phyloP scores from a whole-genome alignment of 192 early-diverging fungal species.

The Backusella sp. region DNA sequence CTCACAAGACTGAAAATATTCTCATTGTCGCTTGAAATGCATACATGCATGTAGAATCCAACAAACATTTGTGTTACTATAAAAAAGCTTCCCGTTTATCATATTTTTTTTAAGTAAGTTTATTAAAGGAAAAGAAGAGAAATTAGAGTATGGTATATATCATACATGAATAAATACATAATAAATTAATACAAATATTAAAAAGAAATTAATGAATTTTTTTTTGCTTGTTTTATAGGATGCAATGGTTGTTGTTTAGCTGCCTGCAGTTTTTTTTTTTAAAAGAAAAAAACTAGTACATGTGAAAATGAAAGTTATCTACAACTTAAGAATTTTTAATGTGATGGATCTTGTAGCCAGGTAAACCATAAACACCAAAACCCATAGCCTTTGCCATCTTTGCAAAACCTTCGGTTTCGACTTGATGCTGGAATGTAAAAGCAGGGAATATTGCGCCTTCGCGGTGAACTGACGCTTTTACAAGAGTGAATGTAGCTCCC shows the following conservation, averaged over 20 bases:
- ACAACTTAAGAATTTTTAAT: constrained; percentile 27
- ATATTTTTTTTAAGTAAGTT: neutral
- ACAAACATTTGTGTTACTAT: neutral
- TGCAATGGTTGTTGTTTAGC: neutral
- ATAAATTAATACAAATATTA: neutral
- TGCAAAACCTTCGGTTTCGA: constrained; percentile 63
- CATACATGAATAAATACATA: constrained; percentile 6
- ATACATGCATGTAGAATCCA: neutral
- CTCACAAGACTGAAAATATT: neutral
- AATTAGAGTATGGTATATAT: neutral
- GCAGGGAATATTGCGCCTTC: constrained; percentile 57
- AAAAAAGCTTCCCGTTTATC: neutral
- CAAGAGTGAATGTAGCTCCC: constrained; percentile 57
- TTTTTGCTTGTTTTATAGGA: neutral
- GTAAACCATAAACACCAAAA: constrained; percentile 54
- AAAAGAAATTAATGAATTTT: neutral
- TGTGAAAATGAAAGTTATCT: neutral
- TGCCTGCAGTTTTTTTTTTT: neutral
- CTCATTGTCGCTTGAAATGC: neutral
- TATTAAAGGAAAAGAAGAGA: neutral
- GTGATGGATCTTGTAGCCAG: constrained; percentile 53
- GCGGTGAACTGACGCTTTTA: constrained; percentile 54
- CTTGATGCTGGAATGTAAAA: constrained; percentile 54
- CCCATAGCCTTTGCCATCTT: constrained; percentile 59
- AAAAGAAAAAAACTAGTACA: neutral